Percentiles rank a stretch among this genome's conserved stretches.
Conservation (phyloP, 768 basidiomycete species). For the Glaciozyma antarctica region DNA sequence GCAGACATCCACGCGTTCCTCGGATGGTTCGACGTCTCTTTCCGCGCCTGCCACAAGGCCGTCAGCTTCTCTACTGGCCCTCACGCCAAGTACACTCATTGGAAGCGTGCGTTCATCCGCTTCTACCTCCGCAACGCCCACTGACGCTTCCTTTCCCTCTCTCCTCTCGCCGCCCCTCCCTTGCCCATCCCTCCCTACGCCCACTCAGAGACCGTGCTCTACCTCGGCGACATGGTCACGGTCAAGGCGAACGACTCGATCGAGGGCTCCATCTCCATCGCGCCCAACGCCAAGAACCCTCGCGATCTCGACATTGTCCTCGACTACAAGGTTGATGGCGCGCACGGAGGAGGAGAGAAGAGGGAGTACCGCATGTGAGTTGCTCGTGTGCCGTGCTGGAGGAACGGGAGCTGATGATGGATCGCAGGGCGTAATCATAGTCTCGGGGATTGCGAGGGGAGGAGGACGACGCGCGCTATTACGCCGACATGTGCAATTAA, state of each 20-base stretch:
- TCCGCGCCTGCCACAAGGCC: slow-evolving; percentile 91
- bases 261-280: slow-evolving; percentile 61
- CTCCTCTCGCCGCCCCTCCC: not conserved
- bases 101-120: slow-evolving; percentile 36
- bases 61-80: slow-evolving; percentile 95
- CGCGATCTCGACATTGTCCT: slow-evolving; percentile 88
- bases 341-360: slow-evolving; percentile 9
- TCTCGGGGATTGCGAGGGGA: no score
- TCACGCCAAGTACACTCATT: slow-evolving; percentile 62
- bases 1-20: slow-evolving; percentile 94
- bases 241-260: slow-evolving; percentile 56
- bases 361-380: slow-evolving; percentile 32
- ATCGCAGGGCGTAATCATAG: not conserved
- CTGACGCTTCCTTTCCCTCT: not conserved
- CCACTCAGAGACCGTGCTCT: slow-evolving; percentile 90
- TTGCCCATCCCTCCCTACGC: not conserved
- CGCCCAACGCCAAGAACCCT: slow-evolving; percentile 84
- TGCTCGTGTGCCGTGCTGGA: no score
- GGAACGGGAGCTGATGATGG: not conserved
- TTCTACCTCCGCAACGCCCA: not conserved
- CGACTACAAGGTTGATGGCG: slow-evolving; percentile 52
- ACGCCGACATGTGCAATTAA: no score
- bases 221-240: slow-evolving; percentile 70
- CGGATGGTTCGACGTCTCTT: slow-evolving; percentile 96
- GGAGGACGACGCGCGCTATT: no score